These are phyloP conservation scores for Tardiomyces blankii DNA, from an alignment of 1,139 yeast genomes.

Conservation along the genomic window DNA sequence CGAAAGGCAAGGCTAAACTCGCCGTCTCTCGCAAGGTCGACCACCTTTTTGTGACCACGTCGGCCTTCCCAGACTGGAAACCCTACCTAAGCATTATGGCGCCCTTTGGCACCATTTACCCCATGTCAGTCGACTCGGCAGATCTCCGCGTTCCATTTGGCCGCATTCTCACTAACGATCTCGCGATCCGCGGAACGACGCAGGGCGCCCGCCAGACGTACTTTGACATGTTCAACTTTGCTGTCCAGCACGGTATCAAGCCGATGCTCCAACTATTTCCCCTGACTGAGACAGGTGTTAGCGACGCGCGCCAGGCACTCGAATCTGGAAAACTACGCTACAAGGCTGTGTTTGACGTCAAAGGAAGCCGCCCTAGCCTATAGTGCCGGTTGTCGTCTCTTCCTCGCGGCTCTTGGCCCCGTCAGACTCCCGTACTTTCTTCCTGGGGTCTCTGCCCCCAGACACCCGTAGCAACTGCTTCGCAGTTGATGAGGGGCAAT, in stretches of 20 bases:
- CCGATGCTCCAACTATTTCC: not conserved
- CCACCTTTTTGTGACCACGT: not conserved
- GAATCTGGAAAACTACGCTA: not conserved
- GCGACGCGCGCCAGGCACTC: not conserved
- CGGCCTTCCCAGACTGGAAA: not conserved
- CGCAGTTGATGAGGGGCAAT: too few species aligned
- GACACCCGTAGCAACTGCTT: too few species aligned
- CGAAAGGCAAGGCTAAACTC: conserved; percentile 22
- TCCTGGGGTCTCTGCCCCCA: too few species aligned
- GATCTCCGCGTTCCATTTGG: not conserved
- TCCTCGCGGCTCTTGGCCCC: too few species aligned
- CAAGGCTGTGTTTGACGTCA: not conserved
- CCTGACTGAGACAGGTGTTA: not conserved
- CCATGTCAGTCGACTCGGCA: not conserved
- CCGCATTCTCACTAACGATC: not conserved
- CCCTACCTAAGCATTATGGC: not conserved
- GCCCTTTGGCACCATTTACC: not conserved
- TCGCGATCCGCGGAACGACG: not conserved
- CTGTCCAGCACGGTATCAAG: not conserved
- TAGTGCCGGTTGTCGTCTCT: too few species aligned
- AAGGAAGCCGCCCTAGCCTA: not conserved
- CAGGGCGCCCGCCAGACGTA: not conserved
- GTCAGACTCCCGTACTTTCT: too few species aligned
- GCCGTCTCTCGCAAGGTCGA: not conserved
- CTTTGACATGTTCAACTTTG: not conserved